A percentile compares a stretch with the other conserved stretches of the same genome.
Conservation (phyloP, 2,329 filamentous ascomycete species). For the Microcyclospora pomicola region DNA sequence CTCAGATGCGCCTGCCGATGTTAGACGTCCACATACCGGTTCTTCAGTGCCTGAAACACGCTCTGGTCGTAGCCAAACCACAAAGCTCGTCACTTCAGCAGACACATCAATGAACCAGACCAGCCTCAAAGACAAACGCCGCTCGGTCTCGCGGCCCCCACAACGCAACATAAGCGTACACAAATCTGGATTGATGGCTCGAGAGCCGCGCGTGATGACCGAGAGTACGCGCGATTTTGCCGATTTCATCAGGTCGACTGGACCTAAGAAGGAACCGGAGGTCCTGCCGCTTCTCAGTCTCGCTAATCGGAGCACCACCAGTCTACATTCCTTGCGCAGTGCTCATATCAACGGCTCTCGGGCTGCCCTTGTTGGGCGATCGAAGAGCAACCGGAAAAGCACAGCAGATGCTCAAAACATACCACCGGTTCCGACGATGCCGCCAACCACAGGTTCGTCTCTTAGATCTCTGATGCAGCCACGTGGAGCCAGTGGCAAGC, state of each 20-base stretch:
- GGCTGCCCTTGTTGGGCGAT: slow-evolving; percentile 7
- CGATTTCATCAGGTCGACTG: slow-evolving; percentile 78
- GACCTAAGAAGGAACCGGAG: slow-evolving; percentile 36
- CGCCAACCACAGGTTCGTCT: slow-evolving; percentile 9
- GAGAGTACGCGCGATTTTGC: slow-evolving; percentile 73
- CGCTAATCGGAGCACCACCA: slow-evolving; percentile 4
- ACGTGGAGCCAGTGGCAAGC: slow-evolving; percentile 46
- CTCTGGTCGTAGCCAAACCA: slow-evolving; percentile 2
- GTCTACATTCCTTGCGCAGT: slow-evolving; percentile 11
- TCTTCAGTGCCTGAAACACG: slow-evolving; percentile 1
- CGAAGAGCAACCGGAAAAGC: slow-evolving; percentile 6
- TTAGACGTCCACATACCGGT: not conserved
- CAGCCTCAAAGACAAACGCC: slow-evolving; percentile 10
- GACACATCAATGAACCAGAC: slow-evolving; percentile 5
- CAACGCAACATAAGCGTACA: slow-evolving; percentile 19
- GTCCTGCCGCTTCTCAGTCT: slow-evolving; percentile 8
- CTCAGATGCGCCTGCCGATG: too few species aligned
- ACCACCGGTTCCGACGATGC: slow-evolving; percentile 3
- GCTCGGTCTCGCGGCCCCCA: slow-evolving; percentile 19
- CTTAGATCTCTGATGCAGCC: slow-evolving; percentile 15
- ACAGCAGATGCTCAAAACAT: slow-evolving; percentile 4
- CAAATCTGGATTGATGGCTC: slow-evolving; percentile 34
- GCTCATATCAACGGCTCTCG: slow-evolving; percentile 11
- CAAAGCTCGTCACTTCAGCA: slow-evolving; percentile 6
- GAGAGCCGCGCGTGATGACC: slow-evolving; percentile 57